Percentiles rank a stretch among this genome's conserved stretches.
These are phyloP conservation scores for Cajanus cajan DNA, from an alignment of 306 rosid genomes.

Conservation along the genomic window DNA sequence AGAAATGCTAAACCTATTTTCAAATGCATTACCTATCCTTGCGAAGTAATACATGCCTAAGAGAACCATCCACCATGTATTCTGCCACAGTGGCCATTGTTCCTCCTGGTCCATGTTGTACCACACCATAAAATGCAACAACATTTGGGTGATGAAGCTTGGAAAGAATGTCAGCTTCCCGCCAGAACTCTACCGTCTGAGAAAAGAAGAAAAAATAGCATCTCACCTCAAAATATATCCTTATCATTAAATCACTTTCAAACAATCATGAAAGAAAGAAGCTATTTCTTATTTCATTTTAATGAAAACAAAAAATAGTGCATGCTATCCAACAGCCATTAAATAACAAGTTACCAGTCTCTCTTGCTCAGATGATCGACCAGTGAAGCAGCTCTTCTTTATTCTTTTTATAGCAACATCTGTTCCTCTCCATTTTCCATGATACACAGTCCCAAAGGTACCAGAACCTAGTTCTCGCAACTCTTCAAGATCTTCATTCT, in stretches of 20 bases:
- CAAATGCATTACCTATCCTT: slow-evolving; percentile 69
- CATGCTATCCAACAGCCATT: not conserved
- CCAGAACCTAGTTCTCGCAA: slow-evolving; percentile 86
- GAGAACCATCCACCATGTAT: slow-evolving; percentile 94
- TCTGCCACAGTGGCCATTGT: slow-evolving; percentile 89
- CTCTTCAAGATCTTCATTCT: slow-evolving; percentile 91
- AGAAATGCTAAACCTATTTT: slow-evolving; percentile 27
- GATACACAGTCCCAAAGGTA: slow-evolving; percentile 94
- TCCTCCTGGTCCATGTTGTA: slow-evolving; percentile 94
- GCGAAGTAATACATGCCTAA: slow-evolving; percentile 80
- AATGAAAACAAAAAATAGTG: slow-evolving; percentile 6
- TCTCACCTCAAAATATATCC: slow-evolving; percentile 9
- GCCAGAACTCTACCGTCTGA: slow-evolving; percentile 89
- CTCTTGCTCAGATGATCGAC: slow-evolving; percentile 91
- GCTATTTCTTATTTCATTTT: not conserved
- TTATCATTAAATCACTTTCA: slow-evolving; percentile 1
- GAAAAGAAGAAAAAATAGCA: slow-evolving; percentile 29
- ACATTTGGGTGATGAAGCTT: slow-evolving; percentile 99
- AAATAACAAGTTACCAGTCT: slow-evolving; percentile 65
- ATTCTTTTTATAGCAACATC: slow-evolving; percentile 97
- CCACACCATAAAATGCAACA: slow-evolving; percentile 95
- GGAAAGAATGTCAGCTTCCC: slow-evolving; percentile 96
- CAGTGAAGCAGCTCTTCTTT: slow-evolving; percentile 88
- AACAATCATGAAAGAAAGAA: not conserved
- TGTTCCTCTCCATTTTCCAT: slow-evolving; percentile 94